Evolutionary conservation across 768 basidiomycete genomes (phyloP), one percentile per base, ranked within the genome.

Genomic region (Boletus eberwhitei): DNA sequence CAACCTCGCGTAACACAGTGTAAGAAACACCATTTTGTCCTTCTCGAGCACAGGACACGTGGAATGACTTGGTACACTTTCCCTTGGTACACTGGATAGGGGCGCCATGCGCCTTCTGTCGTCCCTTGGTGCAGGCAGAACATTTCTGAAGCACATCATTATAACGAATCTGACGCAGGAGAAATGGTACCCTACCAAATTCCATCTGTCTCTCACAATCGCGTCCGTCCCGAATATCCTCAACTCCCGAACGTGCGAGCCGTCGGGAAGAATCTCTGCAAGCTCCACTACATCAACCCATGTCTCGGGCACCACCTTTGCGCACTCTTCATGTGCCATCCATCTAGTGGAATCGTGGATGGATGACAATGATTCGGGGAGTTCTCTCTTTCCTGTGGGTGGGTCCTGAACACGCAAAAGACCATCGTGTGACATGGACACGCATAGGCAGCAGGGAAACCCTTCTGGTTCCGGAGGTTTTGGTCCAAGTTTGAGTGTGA

Each of bases 31-130:
- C 82, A 5, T 73, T 67, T 3, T 73, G 73, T 12, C 69, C 71
- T 19, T 83, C 78, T 39, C 78, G 74, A 0, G 97, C 96, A 69
- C 97, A 99, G 4, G 86, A 87, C 29, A 97, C 88, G 65, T 98
- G 96, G 73, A 93, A 97, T 0, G 95, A 90, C 66, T 89, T 90
- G 12, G 90, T 79, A 63, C 95, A 98, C 73, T 94, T 96, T 42
- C 93, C 94, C 70, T 90, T 92, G 16, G 91, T 90, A 67, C 95
- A 98, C 66, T 98, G 95, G 24, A 97, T 85, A 24, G 87, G 88
- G 1, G 88, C 90, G 17, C 88, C 91, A 57, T 90, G 91, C 0
- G 73, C 75, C 63, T 86, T 90, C 12, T 76, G 70, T 34, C 79
- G 78, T 40, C 74, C 79, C 68, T 86, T 91, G n/a, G 79, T 76